These are phyloP conservation scores for Amanita thiersii DNA, from an alignment of 768 basidiomycete species.

Conservation along the genomic window DNA sequence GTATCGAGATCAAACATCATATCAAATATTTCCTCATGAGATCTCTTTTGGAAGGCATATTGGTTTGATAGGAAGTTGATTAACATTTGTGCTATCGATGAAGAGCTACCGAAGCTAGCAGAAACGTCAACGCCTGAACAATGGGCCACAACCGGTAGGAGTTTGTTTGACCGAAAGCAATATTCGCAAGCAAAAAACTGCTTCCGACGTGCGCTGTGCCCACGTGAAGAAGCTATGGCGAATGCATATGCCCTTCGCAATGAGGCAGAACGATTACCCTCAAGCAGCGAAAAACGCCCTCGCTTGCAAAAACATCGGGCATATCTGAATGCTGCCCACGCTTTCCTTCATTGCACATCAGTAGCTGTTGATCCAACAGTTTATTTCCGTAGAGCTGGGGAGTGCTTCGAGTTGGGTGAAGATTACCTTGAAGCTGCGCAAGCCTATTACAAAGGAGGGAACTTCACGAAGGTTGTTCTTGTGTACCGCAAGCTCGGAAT, in stretches of 20 bases:
- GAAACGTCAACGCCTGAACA: slow-evolving; percentile 39
- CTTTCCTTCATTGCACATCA: slow-evolving; percentile 34
- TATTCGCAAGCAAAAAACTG: slow-evolving; percentile 28
- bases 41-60: slow-evolving; percentile 27
- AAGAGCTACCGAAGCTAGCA: slow-evolving; percentile 45
- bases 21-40: not conserved
- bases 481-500: slow-evolving; percentile 39
- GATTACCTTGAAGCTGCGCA: slow-evolving; percentile 35
- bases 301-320: slow-evolving; percentile 21
- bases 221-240: slow-evolving; percentile 35
- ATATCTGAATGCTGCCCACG: slow-evolving; percentile 37
- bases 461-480: slow-evolving; percentile 35
- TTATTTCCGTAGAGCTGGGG: slow-evolving; percentile 36
- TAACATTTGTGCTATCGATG: slow-evolving; percentile 37
- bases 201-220: slow-evolving; percentile 30
- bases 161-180: slow-evolving; percentile 29
- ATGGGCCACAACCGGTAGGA: slow-evolving; percentile 26
- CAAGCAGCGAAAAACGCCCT: slow-evolving; percentile 14
- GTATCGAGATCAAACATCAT: slow-evolving; percentile 19
- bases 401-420: slow-evolving; percentile 35
- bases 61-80: slow-evolving; percentile 42
- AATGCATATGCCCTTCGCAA: slow-evolving; percentile 47
- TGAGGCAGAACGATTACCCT: slow-evolving; percentile 30
- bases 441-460: slow-evolving; percentile 30
- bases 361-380: slow-evolving; percentile 18